Evolutionary conservation across 2,329 filamentous ascomycete species (phyloP).

Genomic region (Dothideomycetes sp.): DNA sequence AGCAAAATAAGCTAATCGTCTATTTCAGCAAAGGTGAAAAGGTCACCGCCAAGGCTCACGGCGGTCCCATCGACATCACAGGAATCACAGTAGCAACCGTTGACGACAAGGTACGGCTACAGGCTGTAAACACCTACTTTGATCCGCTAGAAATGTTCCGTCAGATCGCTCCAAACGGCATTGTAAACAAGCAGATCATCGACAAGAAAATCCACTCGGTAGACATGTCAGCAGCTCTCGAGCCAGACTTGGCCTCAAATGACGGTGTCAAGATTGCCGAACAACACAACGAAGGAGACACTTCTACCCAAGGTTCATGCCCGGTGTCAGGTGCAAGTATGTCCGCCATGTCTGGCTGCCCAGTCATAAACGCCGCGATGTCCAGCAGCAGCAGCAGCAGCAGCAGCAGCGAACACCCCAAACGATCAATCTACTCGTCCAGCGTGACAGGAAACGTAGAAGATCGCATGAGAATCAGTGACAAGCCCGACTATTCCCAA

Average conservation of each 20-base stretch:
- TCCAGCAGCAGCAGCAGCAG: not conserved
- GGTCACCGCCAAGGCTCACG: constrained; percentile 52
- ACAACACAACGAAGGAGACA: constrained; percentile 14
- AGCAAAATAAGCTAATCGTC: no score
- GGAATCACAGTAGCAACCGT: constrained; percentile 55
- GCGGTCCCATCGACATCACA: constrained; percentile 52
- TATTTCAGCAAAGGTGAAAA: constrained; percentile 55
- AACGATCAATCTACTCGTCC: constrained; percentile 19
- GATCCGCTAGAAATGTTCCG: constrained; percentile 59
- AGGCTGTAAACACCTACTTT: constrained; percentile 55
- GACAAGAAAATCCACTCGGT: constrained; percentile 24
- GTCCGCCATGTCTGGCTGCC: constrained; percentile 5
- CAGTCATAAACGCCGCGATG: constrained; percentile 5
- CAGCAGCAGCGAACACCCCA: constrained; percentile 1
- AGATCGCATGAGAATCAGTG: constrained; percentile 9
- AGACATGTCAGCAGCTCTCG: constrained; percentile 20
- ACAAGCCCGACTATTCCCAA: constrained; percentile 19
- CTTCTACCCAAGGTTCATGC: not conserved
- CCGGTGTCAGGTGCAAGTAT: constrained; percentile 8
- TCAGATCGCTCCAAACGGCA: constrained; percentile 48
- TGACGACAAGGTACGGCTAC: constrained; percentile 50
- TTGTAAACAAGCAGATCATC: constrained; percentile 37
- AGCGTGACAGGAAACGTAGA: constrained; percentile 18
- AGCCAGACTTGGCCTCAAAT: constrained; percentile 15
- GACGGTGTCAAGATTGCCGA: constrained; percentile 20